These are phyloP conservation scores for Salvia splendens DNA, from an alignment of 257 asterid species.

Conservation along the genomic window DNA sequence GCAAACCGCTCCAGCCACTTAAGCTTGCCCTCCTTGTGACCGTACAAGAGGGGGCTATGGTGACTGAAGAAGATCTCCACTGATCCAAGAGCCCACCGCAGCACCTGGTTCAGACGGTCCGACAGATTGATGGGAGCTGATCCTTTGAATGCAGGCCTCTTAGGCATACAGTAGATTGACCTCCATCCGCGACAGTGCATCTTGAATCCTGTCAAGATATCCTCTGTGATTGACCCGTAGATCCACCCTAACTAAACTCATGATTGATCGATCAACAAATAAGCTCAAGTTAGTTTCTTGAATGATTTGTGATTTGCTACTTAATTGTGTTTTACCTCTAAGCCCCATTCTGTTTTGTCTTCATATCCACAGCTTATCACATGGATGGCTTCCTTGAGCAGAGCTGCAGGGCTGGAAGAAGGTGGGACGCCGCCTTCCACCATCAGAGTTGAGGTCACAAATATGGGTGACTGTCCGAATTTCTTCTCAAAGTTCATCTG, in stretches of 20 bases:
- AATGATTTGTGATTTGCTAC: no score
- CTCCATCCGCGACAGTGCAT: slow-evolving; percentile 99
- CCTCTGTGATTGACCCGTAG: slow-evolving; percentile 94
- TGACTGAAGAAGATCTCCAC: slow-evolving; percentile 92
- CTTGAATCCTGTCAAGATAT: slow-evolving; percentile 91
- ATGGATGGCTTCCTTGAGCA: slow-evolving; percentile 93
- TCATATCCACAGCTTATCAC: slow-evolving; percentile 98
- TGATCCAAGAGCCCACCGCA: slow-evolving; percentile 93
- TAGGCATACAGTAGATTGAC: slow-evolving; percentile 88
- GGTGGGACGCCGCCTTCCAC: slow-evolving; percentile 96
- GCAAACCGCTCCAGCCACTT: slow-evolving; percentile 91
- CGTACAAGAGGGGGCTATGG: slow-evolving; percentile 79
- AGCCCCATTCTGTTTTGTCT: slow-evolving; percentile 98
- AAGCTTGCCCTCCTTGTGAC: slow-evolving; percentile 77
- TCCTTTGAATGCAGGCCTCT: slow-evolving; percentile 81
- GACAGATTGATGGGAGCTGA: slow-evolving; percentile 92
- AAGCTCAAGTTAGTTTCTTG: no score
- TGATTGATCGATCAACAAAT: no score
- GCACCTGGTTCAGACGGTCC: slow-evolving; percentile 93
- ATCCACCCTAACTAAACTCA: slow-evolving; percentile 77
- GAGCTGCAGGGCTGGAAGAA: slow-evolving; percentile 94
- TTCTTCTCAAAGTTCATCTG: slow-evolving; percentile 94
- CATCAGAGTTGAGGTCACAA: slow-evolving; percentile 91
- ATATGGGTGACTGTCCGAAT: slow-evolving; percentile 88
- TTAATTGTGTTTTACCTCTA: slow-evolving; percentile 52